Evolutionary conservation across 2,329 filamentous ascomycete species (phyloP).

Genomic region (Aspergillus hortae): DNA sequence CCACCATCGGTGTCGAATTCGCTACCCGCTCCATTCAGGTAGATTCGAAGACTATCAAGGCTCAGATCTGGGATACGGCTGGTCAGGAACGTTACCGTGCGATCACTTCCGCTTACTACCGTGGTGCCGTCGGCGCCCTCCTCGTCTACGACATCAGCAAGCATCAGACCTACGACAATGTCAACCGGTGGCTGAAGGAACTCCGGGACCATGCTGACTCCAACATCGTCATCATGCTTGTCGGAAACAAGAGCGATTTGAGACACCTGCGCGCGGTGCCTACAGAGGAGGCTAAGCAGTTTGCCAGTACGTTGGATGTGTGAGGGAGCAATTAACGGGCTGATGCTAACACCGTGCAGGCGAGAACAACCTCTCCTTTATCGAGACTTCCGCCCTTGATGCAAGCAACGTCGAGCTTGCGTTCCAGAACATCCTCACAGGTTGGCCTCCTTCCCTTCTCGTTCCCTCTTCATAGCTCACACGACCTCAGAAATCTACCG

Average conservation of each 20-base stretch:
- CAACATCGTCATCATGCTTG: conserved; percentile 99
- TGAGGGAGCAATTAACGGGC: background rate
- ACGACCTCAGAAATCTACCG: conserved; percentile 83
- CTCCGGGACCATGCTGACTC: conserved; percentile 95
- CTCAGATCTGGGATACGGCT: conserved; percentile 99
- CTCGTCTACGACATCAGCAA: conserved; percentile 99
- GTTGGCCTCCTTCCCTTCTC: conserved; percentile 33
- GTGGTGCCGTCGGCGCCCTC: conserved; percentile 92
- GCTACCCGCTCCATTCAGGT: conserved; percentile 98
- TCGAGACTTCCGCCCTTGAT: conserved; percentile 97
- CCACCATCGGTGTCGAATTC: conserved; percentile 98
- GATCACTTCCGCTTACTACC: conserved; percentile 98
- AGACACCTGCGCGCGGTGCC: conserved; percentile 94
- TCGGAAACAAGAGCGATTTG: conserved; percentile 99
- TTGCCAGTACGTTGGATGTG: conserved; percentile 68
- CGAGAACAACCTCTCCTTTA: conserved; percentile 98
- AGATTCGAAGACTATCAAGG: conserved; percentile 99
- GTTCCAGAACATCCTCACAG: conserved; percentile 98
- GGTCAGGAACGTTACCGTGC: conserved; percentile 98
- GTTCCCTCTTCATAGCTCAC: conserved; percentile 1
- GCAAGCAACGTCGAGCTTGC: conserved; percentile 98
- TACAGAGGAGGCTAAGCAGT: conserved; percentile 95
- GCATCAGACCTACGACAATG: conserved; percentile 98
- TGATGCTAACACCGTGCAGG: conserved; percentile 51
- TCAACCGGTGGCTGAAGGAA: conserved; percentile 98